phyloP scores from a whole-genome alignment of 2,329 filamentous ascomycete species.

The Diaporthe batatas region DNA sequence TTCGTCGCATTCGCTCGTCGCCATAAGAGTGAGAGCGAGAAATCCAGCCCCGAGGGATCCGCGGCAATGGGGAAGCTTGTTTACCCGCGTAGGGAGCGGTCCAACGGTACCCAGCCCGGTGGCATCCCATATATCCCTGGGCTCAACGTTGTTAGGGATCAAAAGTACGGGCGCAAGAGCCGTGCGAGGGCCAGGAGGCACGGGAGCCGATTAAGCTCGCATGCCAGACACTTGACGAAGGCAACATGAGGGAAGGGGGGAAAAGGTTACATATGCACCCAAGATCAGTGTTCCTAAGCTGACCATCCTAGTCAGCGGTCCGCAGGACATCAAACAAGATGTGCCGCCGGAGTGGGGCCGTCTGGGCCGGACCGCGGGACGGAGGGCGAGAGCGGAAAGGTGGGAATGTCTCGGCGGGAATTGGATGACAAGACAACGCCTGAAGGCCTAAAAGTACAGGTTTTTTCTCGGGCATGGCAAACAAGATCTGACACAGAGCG shows the following conservation, averaged over 20 bases:
- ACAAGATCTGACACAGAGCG: background rate
- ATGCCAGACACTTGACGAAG: conserved; percentile 12
- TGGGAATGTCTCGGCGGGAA: background rate
- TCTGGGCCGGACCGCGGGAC: conserved; percentile 5
- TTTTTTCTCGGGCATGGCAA: background rate
- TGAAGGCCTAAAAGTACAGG: background rate
- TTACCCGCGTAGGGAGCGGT: background rate
- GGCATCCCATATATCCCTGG: background rate
- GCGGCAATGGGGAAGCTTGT: background rate
- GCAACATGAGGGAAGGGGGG: background rate
- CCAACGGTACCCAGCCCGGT: background rate
- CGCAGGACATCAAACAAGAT: conserved; percentile 21
- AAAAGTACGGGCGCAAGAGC: conserved; percentile 3
- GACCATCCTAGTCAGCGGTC: conserved; percentile 26
- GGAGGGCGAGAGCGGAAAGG: background rate
- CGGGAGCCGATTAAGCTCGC: conserved; percentile 34
- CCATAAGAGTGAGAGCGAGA: background rate
- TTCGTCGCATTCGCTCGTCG: conserved; percentile 13
- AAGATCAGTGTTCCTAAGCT: background rate
- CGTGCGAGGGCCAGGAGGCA: conserved; percentile 3
- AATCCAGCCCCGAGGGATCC: background rate
- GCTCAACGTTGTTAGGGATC: background rate
- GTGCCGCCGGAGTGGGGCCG: conserved; percentile 7
- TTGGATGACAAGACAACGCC: background rate
- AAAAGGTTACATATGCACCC: background rate